Evolutionary conservation across 2,329 filamentous ascomycete species (phyloP), one percentile per base, ranked within the genome.

Genomic region (Xylariomycetidae sp.): DNA sequence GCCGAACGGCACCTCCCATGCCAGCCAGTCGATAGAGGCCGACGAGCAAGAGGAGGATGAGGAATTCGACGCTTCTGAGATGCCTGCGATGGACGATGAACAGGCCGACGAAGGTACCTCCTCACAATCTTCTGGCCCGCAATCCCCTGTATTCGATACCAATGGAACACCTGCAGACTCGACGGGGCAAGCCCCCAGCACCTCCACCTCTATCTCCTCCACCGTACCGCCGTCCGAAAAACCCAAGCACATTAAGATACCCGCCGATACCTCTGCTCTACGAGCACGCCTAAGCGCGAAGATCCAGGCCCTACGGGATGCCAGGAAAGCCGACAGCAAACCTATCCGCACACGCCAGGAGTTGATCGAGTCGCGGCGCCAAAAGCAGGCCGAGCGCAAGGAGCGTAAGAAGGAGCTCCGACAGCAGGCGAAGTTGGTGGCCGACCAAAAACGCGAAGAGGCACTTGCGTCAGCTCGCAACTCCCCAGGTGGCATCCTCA

Each of bases 381-480:
- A 80, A 54, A 95, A 95, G 64, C 85, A 94, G 57, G 82, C 86
- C 39, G 79, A 88, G 58, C 79, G 87, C 42, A 90, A 89, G 57
- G 80, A 79, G 15, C 83, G 90, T 52, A 96, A 95, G 67, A 92
- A 94, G 61, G 85, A 90, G 52, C 66, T 88, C 38, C 77, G 89
- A 27, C 69, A 75, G 44, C 74, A 85, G 49, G 82, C 84, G 14
- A 90, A 85, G 56, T 74, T 84, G 32, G 87, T 93, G 50, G 88
- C 92, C 57, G 80, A 87, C 36, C 64, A 62, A 24, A 72, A 75
- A 49, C 72, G 76, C 19, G 77, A 82, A 52, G 74, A 77, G 51
- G 74, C 75, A 9, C 62, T 82, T 19, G 63, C 65, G 30, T 71
- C 67, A 27, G 74, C 75, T 9, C 72, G 76, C 37, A 76, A 75